phyloP scores from a whole-genome alignment of 116 monocot species.

The Posidonia oceanica region DNA sequence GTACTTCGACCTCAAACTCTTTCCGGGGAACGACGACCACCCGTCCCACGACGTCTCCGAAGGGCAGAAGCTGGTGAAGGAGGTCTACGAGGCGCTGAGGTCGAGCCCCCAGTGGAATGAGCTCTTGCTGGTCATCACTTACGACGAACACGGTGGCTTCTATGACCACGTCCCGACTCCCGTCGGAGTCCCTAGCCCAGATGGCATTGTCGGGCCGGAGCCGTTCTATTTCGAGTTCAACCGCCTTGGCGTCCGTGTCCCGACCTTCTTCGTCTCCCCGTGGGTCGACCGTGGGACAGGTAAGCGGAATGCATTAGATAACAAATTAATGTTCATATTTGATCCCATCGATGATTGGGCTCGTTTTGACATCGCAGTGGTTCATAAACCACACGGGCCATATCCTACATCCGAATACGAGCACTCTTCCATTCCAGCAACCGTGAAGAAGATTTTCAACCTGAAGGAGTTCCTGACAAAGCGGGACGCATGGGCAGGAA shows the following conservation, averaged over 20 bases:
- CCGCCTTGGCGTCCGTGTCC: conserved; percentile 84
- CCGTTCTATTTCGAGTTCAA: conserved; percentile 76
- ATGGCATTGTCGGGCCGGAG: conserved; percentile 56
- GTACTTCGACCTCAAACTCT: conserved; percentile 67
- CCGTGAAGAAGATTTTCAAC: conserved; percentile 88
- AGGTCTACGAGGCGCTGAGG: conserved; percentile 86
- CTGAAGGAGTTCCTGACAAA: conserved; percentile 58
- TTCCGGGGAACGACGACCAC: conserved; percentile 91
- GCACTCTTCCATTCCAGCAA: conserved; percentile 92
- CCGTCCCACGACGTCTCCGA: conserved; percentile 82
- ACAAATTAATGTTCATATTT: background rate
- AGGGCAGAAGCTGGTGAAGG: conserved; percentile 82
- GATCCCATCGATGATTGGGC: too few relatives aligned
- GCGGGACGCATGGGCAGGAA: conserved; percentile 86
- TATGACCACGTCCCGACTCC: conserved; percentile 85
- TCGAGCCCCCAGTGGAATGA: conserved; percentile 89
- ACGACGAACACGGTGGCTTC: conserved; percentile 96
- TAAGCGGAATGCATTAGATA: conserved; percentile 7
- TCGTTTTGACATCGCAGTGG: conserved; percentile 20
- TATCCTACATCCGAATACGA: conserved; percentile 66
- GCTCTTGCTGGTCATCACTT: conserved; percentile 65
- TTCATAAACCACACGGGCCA: conserved; percentile 59
- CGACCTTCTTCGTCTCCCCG: conserved; percentile 74
- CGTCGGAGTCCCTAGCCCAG: conserved; percentile 62
- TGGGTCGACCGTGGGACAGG: conserved; percentile 81